phyloP scores from a whole-genome alignment of 1,284 basidiomycete genomes.

The Pseudozyma sp. region DNA sequence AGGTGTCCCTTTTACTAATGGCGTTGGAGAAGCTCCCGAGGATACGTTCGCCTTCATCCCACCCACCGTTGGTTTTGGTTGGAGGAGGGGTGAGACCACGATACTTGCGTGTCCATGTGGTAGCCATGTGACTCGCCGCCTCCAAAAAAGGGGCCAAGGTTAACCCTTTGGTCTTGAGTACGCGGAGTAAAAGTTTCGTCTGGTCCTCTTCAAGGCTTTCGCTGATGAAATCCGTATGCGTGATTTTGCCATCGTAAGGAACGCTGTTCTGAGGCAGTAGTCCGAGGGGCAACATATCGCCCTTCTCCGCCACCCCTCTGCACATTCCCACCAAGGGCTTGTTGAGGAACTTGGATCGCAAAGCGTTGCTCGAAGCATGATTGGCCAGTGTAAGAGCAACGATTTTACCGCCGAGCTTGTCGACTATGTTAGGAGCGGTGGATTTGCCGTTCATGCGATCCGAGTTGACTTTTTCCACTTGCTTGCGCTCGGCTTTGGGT shows the following conservation, averaged over 20 bases:
- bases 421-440: conserved; percentile 13
- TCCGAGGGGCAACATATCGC: conserved; percentile 39
- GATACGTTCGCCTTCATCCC: conserved; percentile 17
- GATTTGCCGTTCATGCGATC: conserved; percentile 40
- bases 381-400: conserved; percentile 12
- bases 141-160: conserved; percentile 43
- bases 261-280: conserved; percentile 27
- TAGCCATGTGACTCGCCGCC: conserved; percentile 26
- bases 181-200: conserved; percentile 7
- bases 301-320: conserved; percentile 30
- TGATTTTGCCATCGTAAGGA: conserved; percentile 8
- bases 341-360: conserved; percentile 15
- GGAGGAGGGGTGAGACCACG: conserved; percentile 5
- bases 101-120: conserved; percentile 30
- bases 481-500: conserved; percentile 8
- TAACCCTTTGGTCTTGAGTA: conserved; percentile 16
- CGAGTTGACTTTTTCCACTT: conserved; percentile 18
- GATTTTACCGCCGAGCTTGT: conserved; percentile 16
- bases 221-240: conserved; percentile 16
- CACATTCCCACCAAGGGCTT: conserved; percentile 25
- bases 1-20: conserved; percentile 28
- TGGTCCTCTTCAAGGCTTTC: conserved; percentile 1
- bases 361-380: neutral
- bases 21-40: conserved; percentile 38
- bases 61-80: conserved; percentile 1